Base-by-base conservation (phyloP, 225 moss, liverwort and hornwort species). In the Pseudisothecium myosuroides region DNA sequence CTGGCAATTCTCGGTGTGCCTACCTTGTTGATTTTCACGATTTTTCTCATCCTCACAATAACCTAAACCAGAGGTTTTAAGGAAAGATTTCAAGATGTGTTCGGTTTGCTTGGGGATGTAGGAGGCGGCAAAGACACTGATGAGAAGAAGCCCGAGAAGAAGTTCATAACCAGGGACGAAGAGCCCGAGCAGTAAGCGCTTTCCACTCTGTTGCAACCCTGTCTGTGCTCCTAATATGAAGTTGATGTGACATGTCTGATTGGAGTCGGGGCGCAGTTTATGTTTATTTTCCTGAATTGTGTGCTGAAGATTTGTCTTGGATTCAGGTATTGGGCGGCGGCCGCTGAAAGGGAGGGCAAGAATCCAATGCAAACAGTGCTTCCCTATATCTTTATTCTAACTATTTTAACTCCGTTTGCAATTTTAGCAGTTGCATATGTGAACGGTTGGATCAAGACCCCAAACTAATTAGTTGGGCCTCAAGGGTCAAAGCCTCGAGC, bases 361-460 rank as follows among this genome's bases (percentile, higher is more conserved):
- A 97, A 94, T 84, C 98, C 98, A 26, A 95, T 99, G 95, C 87
- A 89, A 83, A 92, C 97, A 21, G 32, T 91, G 45, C 81, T 99
- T 58, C 97, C 98, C 15, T 99, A 96, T 58, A 99, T 99, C 80
- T 50, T 66, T 43, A 88, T 99, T 47, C 87, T 97, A 73, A 76
- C 91, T 21, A 6, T 99, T 79, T 86, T 95, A 27, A 74, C 94
- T 31, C 98, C 98, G 23, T 99, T 99, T 65, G 83, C 91, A 65
- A 96, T 99, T 82, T 90, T 99, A 94, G 97, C 92, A 75, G 89
- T 97, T 77, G 98, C 98, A 15, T 99, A 92, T 90, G 87, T 91
- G 45, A 96, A 96, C 68, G 93, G 95, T 56, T 99, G 98, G 98
- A 97, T 99, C 88, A 99, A 99, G 90, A 43, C 88, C 84, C 97